phyloP scores from a whole-genome alignment of 2,329 filamentous ascomycete genomes.

The Neurospora crassa region DNA sequence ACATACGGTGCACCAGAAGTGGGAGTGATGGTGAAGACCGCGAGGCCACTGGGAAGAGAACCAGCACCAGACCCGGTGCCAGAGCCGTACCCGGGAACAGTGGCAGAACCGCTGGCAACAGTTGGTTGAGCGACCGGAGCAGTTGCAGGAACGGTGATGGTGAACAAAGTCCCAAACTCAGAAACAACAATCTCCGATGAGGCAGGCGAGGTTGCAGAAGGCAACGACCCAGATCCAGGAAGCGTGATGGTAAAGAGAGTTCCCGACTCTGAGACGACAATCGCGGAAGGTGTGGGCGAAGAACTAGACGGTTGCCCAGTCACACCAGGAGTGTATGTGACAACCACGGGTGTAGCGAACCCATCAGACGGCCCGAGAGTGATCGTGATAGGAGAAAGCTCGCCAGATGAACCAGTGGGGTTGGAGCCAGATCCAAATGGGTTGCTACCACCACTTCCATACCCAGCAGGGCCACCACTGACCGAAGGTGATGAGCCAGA shows the following conservation, averaged over 20 bases:
- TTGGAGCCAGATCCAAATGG: conserved; percentile 1
- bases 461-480: background rate
- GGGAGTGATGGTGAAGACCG: background rate
- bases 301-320: background rate
- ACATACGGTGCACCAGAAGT: conserved; percentile 1
- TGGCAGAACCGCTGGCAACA: conserved; percentile 1
- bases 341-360: conserved; percentile 2
- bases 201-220: background rate
- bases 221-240: background rate
- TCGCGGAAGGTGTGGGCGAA: background rate
- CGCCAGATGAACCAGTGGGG: background rate
- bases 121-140: background rate
- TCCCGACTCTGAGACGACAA: background rate
- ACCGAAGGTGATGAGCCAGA: background rate
- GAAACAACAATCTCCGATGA: conserved; percentile 1
- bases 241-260: conserved; percentile 1
- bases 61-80: background rate
- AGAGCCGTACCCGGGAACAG: conserved; percentile 1
- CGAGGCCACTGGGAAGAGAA: background rate
- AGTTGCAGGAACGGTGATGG: background rate
- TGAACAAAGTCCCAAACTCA: background rate
- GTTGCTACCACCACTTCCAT: conserved; percentile 2
- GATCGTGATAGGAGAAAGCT: conserved; percentile 1
- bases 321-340: conserved; percentile 9
- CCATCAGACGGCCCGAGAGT: conserved; percentile 1